Base-by-base conservation (phyloP, 139 green algal genomes). In the Edaphochlamys debaryana region DNA sequence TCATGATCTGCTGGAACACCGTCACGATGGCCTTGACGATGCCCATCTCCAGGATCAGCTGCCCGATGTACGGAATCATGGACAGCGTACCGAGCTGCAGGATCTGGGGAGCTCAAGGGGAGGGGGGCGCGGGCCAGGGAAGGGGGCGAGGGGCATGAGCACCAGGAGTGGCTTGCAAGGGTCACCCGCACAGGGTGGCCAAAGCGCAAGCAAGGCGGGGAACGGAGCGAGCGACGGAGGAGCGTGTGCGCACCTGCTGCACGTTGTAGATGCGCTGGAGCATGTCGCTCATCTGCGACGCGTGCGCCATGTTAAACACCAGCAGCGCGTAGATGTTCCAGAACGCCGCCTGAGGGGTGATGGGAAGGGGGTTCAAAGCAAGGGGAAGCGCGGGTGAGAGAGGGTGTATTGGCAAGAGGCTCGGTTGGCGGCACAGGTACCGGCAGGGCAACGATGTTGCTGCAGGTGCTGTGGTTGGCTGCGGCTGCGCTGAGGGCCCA, bases 291-390 rank as follows among this genome's bases (percentile, higher is more conserved):
- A 82, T 79, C 37, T 85, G 64, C 1, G 37, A 66, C 8, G 87
- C 82, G 37, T 82, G 32, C 15, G 87, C 80, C 84, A 80, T 88
- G 52, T 83, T 79, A 60, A 87, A 89, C 30, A 91, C 42, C 74
- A 91, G 84, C 79, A 91, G 87, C 54, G 84, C 84, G 45, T 86
- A 91, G 50, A 87, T 63, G 79, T 91, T 91, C 50, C 78, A 87
- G 69, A 87, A 91, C 29, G 87, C 80, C 4, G 79, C 84, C 42
- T 81, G 34, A 32, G 56, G 74, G 4, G 19, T 23, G 20, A 30
- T 29, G 30, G n/a, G 20, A n/a, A 7, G n/a, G n/a, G n/a, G n/a
- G n/a, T n/a, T n/a, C 30, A 40, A n/a, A 7, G 62, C 23, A 23
- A n/a, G 62, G 23, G 4, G 62, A 41, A 25, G 62, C 60, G 60